phyloP scores from a whole-genome alignment of 2,329 filamentous ascomycete species.

The Acrocalymma vagum region DNA sequence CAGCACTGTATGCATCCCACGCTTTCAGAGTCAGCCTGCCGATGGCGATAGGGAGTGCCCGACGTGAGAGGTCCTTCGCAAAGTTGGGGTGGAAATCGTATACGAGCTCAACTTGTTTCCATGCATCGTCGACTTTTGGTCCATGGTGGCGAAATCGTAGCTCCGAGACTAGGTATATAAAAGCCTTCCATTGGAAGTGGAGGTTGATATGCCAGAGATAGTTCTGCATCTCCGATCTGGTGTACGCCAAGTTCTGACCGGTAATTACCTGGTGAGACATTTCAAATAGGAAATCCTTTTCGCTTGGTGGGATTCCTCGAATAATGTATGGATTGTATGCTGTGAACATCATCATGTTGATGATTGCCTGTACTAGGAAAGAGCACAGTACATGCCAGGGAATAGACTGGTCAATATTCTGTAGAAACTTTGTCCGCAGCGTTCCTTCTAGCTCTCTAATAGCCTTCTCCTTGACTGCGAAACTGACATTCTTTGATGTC shows the following conservation, averaged over 20 bases:
- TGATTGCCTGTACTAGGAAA: constrained; percentile 54
- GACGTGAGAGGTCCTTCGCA: constrained; percentile 41
- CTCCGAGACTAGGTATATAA: constrained; percentile 57
- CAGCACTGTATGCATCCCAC: constrained; percentile 47
- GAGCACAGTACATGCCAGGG: constrained; percentile 55
- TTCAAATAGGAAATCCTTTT: constrained; percentile 51
- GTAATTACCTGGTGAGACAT: constrained; percentile 52
- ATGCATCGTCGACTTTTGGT: constrained; percentile 46
- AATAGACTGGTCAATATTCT: constrained; percentile 46
- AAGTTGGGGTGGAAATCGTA: constrained; percentile 55
- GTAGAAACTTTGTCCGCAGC: constrained; percentile 49
- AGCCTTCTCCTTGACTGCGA: constrained; percentile 37
- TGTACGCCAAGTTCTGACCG: constrained; percentile 51
- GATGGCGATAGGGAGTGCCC: constrained; percentile 53
- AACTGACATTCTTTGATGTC: constrained; percentile 25
- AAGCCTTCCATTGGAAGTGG: constrained; percentile 62
- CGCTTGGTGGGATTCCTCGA: constrained; percentile 42
- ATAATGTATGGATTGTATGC: constrained; percentile 56
- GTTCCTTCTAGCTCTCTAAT: constrained; percentile 52
- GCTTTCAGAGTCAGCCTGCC: constrained; percentile 54
- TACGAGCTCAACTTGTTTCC: constrained; percentile 55
- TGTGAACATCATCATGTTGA: constrained; percentile 52
- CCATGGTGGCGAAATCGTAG: constrained; percentile 35
- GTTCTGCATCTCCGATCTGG: constrained; percentile 48
- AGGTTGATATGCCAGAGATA: constrained; percentile 57